Evolutionary conservation across 2,329 filamentous ascomycete species (phyloP).

Genomic region (Colletotrichum plurivorum): DNA sequence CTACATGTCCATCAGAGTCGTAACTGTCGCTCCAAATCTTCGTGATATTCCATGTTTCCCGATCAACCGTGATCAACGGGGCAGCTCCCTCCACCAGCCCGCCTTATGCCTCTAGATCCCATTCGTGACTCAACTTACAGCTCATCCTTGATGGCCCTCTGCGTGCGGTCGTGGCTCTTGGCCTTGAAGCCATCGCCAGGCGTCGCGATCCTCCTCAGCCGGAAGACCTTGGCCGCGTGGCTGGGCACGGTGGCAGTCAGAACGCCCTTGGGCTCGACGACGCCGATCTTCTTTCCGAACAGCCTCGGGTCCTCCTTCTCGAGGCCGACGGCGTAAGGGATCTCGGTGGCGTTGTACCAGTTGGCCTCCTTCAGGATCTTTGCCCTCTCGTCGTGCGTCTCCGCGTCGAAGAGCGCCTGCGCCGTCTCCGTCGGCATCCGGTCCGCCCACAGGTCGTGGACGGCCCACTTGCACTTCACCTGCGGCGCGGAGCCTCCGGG

Average conservation of each 20-base stretch:
- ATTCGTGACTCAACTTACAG: not conserved
- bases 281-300: slow-evolving; percentile 42
- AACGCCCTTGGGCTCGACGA: slow-evolving; percentile 39
- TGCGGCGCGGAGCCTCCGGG: slow-evolving; percentile 43
- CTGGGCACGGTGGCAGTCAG: slow-evolving; percentile 36
- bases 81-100: not conserved
- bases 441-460: slow-evolving; percentile 44
- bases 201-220: slow-evolving; percentile 40
- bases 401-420: slow-evolving; percentile 34
- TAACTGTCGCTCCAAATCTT: not conserved
- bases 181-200: slow-evolving; percentile 42
- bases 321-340: slow-evolving; percentile 40
- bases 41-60: not conserved
- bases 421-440: slow-evolving; percentile 40
- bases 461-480: slow-evolving; percentile 41
- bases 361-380: slow-evolving; percentile 30
- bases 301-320: slow-evolving; percentile 41
- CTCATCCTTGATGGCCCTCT: slow-evolving; percentile 42
- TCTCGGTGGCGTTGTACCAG: slow-evolving; percentile 43
- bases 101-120: not conserved
- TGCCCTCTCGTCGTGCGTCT: slow-evolving; percentile 12
- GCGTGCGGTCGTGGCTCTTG: slow-evolving; percentile 41
- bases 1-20: not conserved
- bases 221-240: slow-evolving; percentile 42
- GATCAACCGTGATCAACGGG: not conserved